Evolutionary conservation across 257 asterid species (phyloP), one percentile per base, ranked within the genome.

Genomic region (Echites panduratus): DNA sequence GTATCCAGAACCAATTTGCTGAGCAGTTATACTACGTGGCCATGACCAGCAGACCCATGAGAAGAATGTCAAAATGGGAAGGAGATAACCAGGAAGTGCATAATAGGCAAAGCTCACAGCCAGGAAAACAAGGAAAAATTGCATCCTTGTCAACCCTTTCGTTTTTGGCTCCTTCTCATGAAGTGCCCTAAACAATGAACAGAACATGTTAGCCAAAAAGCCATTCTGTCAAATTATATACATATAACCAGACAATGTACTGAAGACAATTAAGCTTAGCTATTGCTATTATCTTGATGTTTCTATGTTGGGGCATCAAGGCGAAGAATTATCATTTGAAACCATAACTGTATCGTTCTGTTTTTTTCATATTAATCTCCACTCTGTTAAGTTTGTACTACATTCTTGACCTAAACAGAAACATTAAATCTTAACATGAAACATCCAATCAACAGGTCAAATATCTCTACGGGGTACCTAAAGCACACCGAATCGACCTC

Each of bases 41-140:
- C 89, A 95, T 7, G 73, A 92, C 99, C 99, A 95, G 74, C 99
- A 95, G 8, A 95, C 96, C 99, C 98, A 95, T 3, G 99, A 95
- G 78, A 95, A 95, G 91, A 95, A 95, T 47, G 98, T 89, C 77
- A 95, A 70, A 41, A 95, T 92, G 63, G 82, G 97, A 58, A 95
- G 90, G 14, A 95, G 87, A 78, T 95, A 95, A 20, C 99, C 99
- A 0, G 99, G 99, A 75, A 95, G 83, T 43, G 88, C 19, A 83
- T 92, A 95, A 80, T 95, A 95, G 70, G 81, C 78, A 66, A 95
- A 95, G 71, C 98, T 95, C 63, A 84, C 91, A 26, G 76, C 81
- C 88, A 92, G 76, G 79, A 85, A 87, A 45, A 88, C 57, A 26
- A 95, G 98, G 86, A 95, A 95, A 79, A 95, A 95, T 66, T 71